Evolutionary conservation across 108 stramenopile genomes (phyloP).

Genomic region (Fragilariopsis cylindrus): DNA sequence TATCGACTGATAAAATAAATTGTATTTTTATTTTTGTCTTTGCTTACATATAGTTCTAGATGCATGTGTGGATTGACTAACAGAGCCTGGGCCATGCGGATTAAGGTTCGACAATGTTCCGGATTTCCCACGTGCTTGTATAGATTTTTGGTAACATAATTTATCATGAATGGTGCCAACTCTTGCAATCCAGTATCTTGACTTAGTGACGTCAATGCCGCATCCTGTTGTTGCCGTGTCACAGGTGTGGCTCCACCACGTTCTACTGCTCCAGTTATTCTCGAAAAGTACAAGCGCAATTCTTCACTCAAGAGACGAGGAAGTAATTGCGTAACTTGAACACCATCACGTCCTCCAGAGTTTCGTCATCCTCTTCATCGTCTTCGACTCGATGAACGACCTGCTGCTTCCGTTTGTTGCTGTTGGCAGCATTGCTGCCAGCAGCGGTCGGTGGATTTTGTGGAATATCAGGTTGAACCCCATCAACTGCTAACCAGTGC

Average conservation of each 20-base stretch:
- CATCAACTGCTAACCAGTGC: slow-evolving; percentile 89
- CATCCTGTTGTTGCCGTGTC: slow-evolving; percentile 44
- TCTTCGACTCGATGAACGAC: slow-evolving; percentile 27
- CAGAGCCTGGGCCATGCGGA: slow-evolving; percentile 65
- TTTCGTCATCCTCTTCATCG: slow-evolving; percentile 18
- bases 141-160: slow-evolving; percentile 64
- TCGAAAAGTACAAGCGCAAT: slow-evolving; percentile 73
- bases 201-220: slow-evolving; percentile 40
- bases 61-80: slow-evolving; percentile 74
- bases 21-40: neutral
- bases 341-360: slow-evolving; percentile 27
- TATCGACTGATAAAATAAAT: neutral
- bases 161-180: slow-evolving; percentile 76
- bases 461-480: slow-evolving; percentile 61
- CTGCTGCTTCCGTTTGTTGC: slow-evolving; percentile 4
- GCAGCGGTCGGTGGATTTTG: slow-evolving; percentile 47
- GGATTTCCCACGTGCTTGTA: slow-evolving; percentile 59
- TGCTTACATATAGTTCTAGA: slow-evolving; percentile 75
- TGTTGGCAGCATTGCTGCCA: slow-evolving; percentile 16
- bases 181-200: slow-evolving; percentile 77
- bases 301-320: slow-evolving; percentile 84
- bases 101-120: slow-evolving; percentile 61
- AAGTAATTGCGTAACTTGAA: slow-evolving; percentile 67
- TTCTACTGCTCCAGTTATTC: slow-evolving; percentile 65
- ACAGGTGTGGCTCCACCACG: slow-evolving; percentile 42